Conservation (phyloP, 1,284 basidiomycete species). For the Pulveroboletus sp. region DNA sequence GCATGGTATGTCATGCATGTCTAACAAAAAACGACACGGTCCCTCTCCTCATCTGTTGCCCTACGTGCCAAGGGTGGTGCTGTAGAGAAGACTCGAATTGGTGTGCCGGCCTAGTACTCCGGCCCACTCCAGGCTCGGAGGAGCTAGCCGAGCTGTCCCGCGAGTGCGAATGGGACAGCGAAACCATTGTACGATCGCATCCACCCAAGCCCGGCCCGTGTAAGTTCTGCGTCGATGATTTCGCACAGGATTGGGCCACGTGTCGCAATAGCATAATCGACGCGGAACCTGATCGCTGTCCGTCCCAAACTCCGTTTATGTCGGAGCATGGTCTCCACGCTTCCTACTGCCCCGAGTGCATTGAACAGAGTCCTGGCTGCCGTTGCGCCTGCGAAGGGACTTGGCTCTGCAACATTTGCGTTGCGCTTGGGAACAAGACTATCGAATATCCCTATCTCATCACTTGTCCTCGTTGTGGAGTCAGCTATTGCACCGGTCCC, state of each 20-base stretch:
- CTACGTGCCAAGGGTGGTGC: constrained; percentile 10
- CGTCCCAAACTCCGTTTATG: constrained; percentile 10
- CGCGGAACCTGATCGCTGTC: constrained; percentile 4
- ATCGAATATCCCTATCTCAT: neutral
- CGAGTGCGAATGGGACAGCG: constrained; percentile 7
- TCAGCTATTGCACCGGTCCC: constrained; percentile 3
- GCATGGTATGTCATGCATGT: constrained; percentile 17
- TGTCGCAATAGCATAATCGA: neutral
- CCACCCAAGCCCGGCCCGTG: constrained; percentile 17
- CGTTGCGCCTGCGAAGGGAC: neutral
- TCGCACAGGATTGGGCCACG: neutral
- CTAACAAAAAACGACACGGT: constrained; percentile 2
- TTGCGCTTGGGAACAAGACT: neutral
- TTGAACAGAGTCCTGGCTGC: neutral
- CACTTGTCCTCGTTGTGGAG: constrained; percentile 19
- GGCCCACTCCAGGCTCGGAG: constrained; percentile 12
- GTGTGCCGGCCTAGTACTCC: constrained; percentile 18
- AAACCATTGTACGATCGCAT: constrained; percentile 19
- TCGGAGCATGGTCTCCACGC: neutral
- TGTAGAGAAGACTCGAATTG: constrained; percentile 20
- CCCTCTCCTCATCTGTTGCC: constrained; percentile 14
- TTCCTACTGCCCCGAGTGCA: constrained; percentile 13
- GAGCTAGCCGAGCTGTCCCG: constrained; percentile 8
- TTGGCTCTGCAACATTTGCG: constrained; percentile 21
- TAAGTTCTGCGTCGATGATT: neutral